phyloP scores from a whole-genome alignment of 2,329 filamentous ascomycete species.

The Calonectria leucothoes region DNA sequence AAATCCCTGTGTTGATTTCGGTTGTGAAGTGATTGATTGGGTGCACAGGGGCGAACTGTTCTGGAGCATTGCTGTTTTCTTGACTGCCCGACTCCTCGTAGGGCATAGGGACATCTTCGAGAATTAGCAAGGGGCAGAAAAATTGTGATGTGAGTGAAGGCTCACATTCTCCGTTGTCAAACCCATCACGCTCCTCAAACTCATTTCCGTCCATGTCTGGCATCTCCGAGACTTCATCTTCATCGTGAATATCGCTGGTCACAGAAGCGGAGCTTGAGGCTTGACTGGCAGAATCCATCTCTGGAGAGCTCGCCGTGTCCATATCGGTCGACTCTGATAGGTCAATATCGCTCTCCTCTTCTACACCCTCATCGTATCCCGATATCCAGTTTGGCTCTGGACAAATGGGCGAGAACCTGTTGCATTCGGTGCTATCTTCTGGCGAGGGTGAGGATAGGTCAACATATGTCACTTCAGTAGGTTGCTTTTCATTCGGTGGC shows the following conservation, averaged over 20 bases:
- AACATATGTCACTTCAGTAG: constrained; percentile 1
- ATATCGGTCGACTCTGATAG: constrained; percentile 30
- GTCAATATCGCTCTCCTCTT: constrained; percentile 18
- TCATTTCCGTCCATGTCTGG: constrained; percentile 17
- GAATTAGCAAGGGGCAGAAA: constrained; percentile 20
- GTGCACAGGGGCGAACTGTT: neutral
- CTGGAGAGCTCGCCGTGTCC: constrained; percentile 29
- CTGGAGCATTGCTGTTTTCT: neutral
- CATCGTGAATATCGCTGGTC: neutral
- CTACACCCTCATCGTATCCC: constrained; percentile 17
- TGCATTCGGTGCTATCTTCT: constrained; percentile 12
- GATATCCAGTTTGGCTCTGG: constrained; percentile 8
- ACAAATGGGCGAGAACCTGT: constrained; percentile 10
- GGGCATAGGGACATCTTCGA: constrained; percentile 14
- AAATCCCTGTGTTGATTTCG: neutral
- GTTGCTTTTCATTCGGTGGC: neutral
- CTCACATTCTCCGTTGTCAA: constrained; percentile 32
- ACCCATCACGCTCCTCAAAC: constrained; percentile 39
- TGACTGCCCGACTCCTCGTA: neutral
- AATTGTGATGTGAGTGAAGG: neutral
- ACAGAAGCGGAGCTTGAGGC: neutral
- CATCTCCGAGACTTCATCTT: constrained; percentile 7
- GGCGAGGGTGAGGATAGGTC: constrained; percentile 13
- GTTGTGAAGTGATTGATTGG: neutral
- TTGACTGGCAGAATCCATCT: constrained; percentile 14